Percentiles rank a stretch among this genome's conserved stretches.
These are phyloP conservation scores for Rutstroemia sp. DNA, from an alignment of 2,329 filamentous ascomycete genomes.

Conservation along the genomic window DNA sequence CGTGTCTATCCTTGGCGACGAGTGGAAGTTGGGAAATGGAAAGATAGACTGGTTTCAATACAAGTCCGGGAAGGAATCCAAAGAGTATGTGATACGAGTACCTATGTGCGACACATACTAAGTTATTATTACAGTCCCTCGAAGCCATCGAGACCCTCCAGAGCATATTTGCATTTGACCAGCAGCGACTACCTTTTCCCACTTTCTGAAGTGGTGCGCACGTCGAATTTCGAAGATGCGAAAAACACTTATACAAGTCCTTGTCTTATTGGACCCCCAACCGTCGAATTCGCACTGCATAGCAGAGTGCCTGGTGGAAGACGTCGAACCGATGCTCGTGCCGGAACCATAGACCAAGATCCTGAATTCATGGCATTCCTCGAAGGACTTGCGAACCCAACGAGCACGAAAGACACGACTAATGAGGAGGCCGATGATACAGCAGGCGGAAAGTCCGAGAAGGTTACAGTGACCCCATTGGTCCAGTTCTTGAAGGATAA, in stretches of 20 bases:
- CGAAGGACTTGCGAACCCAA: conserved; percentile 71
- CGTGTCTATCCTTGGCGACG: conserved; percentile 59
- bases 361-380: conserved; percentile 93
- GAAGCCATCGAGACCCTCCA: conserved; percentile 73
- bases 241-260: conserved; percentile 66
- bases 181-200: conserved; percentile 58
- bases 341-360: conserved; percentile 95
- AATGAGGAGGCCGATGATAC: conserved; percentile 26
- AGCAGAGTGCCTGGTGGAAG: conserved; percentile 73
- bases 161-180: conserved; percentile 77
- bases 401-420: conserved; percentile 39
- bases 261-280: conserved; percentile 69
- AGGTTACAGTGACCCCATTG: conserved; percentile 76
- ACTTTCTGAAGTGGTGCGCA: conserved; percentile 64
- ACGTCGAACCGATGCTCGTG: conserved; percentile 70
- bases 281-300: conserved; percentile 75
- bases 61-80: conserved; percentile 68
- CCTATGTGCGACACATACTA: conserved; percentile 2
- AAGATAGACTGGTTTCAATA: conserved; percentile 81
- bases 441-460: conserved; percentile 34
- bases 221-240: conserved; percentile 69
- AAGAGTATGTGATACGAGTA: conserved; percentile 53
- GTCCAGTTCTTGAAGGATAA: conserved; percentile 89
- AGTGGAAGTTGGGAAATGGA: conserved; percentile 75
- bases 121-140: conserved; percentile 50